Conservation (phyloP, 208 protist species). For the Trichomonas gallinae region DNA sequence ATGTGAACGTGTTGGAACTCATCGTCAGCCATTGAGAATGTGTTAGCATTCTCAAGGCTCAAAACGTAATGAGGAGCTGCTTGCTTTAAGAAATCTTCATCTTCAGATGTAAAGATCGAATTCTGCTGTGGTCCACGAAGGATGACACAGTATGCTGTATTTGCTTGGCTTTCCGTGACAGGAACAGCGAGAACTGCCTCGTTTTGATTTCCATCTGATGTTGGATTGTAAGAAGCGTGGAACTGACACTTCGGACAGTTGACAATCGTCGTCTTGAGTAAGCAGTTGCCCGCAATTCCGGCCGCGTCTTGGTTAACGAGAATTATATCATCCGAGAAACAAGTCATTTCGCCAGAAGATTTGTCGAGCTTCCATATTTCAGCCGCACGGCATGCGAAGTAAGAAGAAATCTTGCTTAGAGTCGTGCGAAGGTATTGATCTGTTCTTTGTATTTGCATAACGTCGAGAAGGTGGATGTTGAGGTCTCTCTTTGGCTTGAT, state of each 20-base stretch:
- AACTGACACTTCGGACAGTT: not conserved
- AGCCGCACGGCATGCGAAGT: not conserved
- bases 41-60: not conserved
- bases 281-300: not conserved
- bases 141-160: not conserved
- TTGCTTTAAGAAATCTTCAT: not conserved
- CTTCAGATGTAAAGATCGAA: not conserved
- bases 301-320: not conserved
- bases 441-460: not conserved
- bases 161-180: not conserved
- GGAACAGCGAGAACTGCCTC: not conserved
- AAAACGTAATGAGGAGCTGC: not conserved
- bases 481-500: not conserved
- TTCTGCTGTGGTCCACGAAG: not conserved
- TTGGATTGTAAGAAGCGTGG: not conserved
- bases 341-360: not conserved
- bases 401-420: not conserved
- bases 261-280: not conserved
- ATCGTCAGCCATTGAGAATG: not conserved
- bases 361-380: not conserved
- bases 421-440: not conserved
- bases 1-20: not conserved
- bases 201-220: not conserved
- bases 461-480: not conserved
- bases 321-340: not conserved